A percentile compares a stretch with the other conserved stretches of the same genome.
These are phyloP conservation scores for Serendipita indica DNA, from an alignment of 768 basidiomycete genomes.

Conservation along the genomic window DNA sequence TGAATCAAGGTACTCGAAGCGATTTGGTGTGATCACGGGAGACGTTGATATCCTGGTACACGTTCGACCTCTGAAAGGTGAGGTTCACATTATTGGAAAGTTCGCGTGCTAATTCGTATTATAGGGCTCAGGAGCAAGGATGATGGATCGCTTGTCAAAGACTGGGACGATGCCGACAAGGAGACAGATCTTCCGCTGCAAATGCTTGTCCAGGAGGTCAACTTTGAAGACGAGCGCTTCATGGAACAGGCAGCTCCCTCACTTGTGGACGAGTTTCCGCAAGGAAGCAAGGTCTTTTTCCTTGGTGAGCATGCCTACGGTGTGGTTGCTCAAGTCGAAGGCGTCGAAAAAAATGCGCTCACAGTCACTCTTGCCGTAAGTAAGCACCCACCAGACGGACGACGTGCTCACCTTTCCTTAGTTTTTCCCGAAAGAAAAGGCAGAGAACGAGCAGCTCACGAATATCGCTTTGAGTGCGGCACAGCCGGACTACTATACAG, in stretches of 20 bases:
- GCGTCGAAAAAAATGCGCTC: constrained; percentile 50
- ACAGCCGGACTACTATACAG: constrained; percentile 49
- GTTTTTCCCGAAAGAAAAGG: constrained; percentile 78
- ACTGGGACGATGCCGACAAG: constrained; percentile 72
- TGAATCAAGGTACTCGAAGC: constrained; percentile 77
- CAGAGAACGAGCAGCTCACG: constrained; percentile 69
- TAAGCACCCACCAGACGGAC: constrained; percentile 17
- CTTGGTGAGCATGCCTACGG: constrained; percentile 90
- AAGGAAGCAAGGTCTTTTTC: constrained; percentile 87
- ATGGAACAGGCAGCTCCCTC: constrained; percentile 71
- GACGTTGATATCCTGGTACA: constrained; percentile 69
- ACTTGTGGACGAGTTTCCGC: constrained; percentile 77
- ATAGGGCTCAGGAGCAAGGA: constrained; percentile 78
- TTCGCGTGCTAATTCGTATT: background rate
- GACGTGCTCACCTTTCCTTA: constrained; percentile 21
- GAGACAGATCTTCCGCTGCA: constrained; percentile 81
- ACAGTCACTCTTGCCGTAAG: constrained; percentile 79
- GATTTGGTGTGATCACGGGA: constrained; percentile 74
- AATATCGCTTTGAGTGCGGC: constrained; percentile 32
- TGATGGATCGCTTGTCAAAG: constrained; percentile 83
- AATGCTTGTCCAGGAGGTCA: constrained; percentile 63
- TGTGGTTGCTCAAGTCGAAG: constrained; percentile 79
- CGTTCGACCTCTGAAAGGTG: constrained; percentile 83
- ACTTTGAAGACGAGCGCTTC: constrained; percentile 79
- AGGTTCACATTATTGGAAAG: constrained; percentile 13